Evolutionary conservation across 257 asterid genomes (phyloP), one percentile per base, ranked within the genome.

Genomic region (Scutellaria baicalensis): DNA sequence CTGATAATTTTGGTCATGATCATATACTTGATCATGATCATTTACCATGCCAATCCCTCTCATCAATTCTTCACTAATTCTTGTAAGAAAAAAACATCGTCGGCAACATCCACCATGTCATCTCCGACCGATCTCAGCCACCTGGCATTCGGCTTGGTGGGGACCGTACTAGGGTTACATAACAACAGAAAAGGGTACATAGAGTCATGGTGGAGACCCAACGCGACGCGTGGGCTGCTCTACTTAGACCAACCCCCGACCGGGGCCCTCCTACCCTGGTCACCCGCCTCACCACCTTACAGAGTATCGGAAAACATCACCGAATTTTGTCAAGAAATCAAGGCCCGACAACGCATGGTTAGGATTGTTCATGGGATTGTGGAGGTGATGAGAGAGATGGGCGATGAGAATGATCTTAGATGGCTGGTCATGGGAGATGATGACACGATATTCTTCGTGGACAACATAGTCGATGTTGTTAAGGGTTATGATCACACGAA

Each of bases 351-450:
- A 0, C 90, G 88, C 0, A 35, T 45, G 74, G 72, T 81, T 0
- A 78, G 88, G 0, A 83, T 88, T 72, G 83, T 81, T 1, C 88
- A 71, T 16, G 92, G 88, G 4, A 86, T 88, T 11, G 50, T 76
- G 77, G 95, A 88, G 80, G 66, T 72, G n/a, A 52, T 82, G 14
- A 50, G 81, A 16, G 88, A 84, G 31, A 65, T 62, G n/a, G n/a
- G n/a, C n/a, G 42, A 38, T 16, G 47, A 82, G 1, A 82, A 78
- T 27, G 51, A 82, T 1, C 42, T 87, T 1, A 75, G 94, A 27
- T 87, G 94, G 94, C 57, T 83, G 0, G 82, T 88, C 0, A 83
- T 88, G 89, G 95, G 89, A 9, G 92, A 85, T n/a, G 95, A 88
- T 33, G 95, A 88, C 45, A 75, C 95, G 0, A 14, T 88, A 1